Base-by-base conservation (phyloP, 805 yeast species). In the Nakazawaea molendinolei region DNA sequence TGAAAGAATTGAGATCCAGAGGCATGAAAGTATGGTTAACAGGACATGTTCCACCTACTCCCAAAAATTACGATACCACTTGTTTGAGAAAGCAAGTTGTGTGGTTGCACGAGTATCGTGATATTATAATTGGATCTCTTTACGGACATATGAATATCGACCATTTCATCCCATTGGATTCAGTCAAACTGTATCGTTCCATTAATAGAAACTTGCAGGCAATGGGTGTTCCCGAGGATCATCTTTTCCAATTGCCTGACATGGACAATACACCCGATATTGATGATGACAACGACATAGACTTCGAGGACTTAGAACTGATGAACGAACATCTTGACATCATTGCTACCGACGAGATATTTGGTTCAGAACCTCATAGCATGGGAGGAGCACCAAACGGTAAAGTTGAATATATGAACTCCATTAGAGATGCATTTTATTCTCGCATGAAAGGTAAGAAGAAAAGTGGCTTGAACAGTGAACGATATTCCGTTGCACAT, bases 101-200 rank as follows among this genome's bases (percentile, higher is more conserved):
- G n/a, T 86, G 95, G 95, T 59, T 77, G 23, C 75, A 84, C 49
- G 95, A 85, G 52, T 86, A 80, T 52, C 66, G 94, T 45, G 95
- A 86, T 53, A 71, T 86, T 27, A 81, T 86, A 19, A 65, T 86
- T 43, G 95, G 95, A 14, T 86, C 89, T 8, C 59, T 86, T 21
- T 86, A 72, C 53, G 95, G 95, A 0, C 95, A 86, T 53, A 86
- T 86, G 95, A 86, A 86, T 56, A 65, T 85, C 37, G 95, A 86
- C 52, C 95, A 86, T 59, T 85, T 82, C 53, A 67, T 83, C 30
- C 86, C 94, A 0, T 62, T 81, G 42, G 90, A 86, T 58, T 69
- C 86, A 2, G 69, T 67, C 32, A 71, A 73, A 45, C 85, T 92
- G 1, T 78, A 83, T 62, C 65, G 67, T 40, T 69, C 74, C 6